Evolutionary conservation across 1,284 basidiomycete species (phyloP).

Genomic region (Rhodofomes roseus): DNA sequence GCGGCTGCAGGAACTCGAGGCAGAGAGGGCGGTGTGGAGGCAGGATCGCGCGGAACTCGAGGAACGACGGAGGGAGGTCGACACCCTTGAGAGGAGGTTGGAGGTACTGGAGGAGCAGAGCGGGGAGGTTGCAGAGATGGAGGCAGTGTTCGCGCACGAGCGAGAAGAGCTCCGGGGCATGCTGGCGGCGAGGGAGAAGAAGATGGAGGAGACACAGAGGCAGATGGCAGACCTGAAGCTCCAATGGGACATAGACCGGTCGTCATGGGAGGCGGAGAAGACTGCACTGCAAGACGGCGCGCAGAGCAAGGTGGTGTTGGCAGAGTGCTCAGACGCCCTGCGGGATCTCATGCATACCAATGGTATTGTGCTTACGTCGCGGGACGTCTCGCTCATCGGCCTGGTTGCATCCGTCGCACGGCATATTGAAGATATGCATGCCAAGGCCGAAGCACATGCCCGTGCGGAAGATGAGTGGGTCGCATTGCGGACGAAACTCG

Average conservation of each 20-base stretch:
- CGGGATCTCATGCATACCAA: conserved; percentile 49
- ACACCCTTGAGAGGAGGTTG: conserved; percentile 41
- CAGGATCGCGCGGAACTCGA: conserved; percentile 46
- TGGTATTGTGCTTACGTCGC: conserved; percentile 47
- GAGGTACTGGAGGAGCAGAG: conserved; percentile 43
- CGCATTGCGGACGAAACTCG: conserved; percentile 38
- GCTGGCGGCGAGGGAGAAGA: conserved; percentile 44
- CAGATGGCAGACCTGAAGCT: conserved; percentile 36
- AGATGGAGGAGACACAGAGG: conserved; percentile 30
- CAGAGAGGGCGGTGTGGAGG: conserved; percentile 52
- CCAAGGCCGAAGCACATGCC: conserved; percentile 45
- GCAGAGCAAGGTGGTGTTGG: conserved; percentile 45
- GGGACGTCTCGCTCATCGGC: conserved; percentile 48
- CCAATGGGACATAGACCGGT: conserved; percentile 52
- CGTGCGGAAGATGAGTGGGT: conserved; percentile 49
- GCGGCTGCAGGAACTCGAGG: conserved; percentile 47
- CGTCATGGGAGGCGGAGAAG: conserved; percentile 52
- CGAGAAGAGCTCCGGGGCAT: conserved; percentile 26
- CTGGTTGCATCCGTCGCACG: conserved; percentile 47
- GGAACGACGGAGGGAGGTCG: conserved; percentile 40
- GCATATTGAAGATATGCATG: conserved; percentile 53
- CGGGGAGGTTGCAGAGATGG: conserved; percentile 38
- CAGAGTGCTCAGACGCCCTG: conserved; percentile 43
- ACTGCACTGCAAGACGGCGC: conserved; percentile 46
- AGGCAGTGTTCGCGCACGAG: conserved; percentile 34